These are phyloP conservation scores for Marchantia paleacea DNA, from an alignment of 225 moss, liverwort and hornwort species.

Conservation along the genomic window DNA sequence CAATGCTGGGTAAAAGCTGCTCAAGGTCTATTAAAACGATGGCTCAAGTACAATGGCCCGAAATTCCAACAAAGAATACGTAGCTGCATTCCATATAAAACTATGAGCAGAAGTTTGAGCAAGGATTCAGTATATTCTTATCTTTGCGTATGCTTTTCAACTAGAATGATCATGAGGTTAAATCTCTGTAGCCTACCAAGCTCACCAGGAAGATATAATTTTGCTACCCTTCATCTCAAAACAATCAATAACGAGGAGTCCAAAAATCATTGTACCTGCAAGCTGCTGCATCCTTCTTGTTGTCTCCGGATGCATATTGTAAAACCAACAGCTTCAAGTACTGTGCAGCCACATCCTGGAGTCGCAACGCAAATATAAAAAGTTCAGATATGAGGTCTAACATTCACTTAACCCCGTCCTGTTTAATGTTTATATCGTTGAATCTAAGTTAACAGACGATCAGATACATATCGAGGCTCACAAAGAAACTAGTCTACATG, in stretches of 20 bases:
- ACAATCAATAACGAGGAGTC: neutral
- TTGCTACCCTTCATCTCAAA: neutral
- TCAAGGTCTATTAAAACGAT: too few species aligned
- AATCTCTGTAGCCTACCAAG: too few species aligned
- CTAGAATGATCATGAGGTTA: neutral
- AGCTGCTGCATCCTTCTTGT: conserved; percentile 60
- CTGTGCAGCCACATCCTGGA: conserved; percentile 75
- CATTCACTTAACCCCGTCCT: too few species aligned
- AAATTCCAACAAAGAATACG: too few species aligned
- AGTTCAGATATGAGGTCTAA: neutral
- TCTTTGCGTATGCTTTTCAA: neutral
- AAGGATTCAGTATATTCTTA: too few species aligned
- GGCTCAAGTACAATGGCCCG: too few species aligned
- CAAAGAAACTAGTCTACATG: neutral
- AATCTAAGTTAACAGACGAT: too few species aligned
- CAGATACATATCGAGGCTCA: neutral
- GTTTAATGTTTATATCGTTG: too few species aligned
- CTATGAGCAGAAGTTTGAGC: too few species aligned
- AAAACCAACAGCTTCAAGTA: conserved; percentile 76
- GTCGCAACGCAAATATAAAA: neutral
- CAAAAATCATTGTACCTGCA: conserved; percentile 48
- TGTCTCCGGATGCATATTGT: conserved; percentile 65
- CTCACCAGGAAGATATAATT: too few species aligned
- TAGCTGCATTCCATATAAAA: too few species aligned
- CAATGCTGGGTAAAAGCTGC: too few species aligned